Base-by-base conservation (phyloP, 2,329 filamentous ascomycete species). In the Aureobasidium melanogenum region DNA sequence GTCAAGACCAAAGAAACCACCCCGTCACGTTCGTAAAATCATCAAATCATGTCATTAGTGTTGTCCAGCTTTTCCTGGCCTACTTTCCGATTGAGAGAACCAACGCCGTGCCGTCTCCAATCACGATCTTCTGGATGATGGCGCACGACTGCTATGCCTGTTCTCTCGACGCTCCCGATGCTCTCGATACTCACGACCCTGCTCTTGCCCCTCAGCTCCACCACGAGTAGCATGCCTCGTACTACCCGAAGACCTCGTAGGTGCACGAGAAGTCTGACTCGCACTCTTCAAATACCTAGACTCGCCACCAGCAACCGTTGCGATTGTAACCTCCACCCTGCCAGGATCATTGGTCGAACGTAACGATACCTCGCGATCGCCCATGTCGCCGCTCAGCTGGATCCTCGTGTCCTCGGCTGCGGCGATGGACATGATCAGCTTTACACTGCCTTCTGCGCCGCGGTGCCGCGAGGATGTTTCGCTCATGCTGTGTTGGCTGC, bases 401-500 rank as follows among this genome's bases (percentile, higher is more conserved):
- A 59, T 59, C 17, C 6, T 59, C 17, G 56, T 32, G 12, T 19
- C 32, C 12, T 59, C 56, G 14, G 44, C 44, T 12, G 32, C 44
- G 3, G 43, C 24, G 12, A 59, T 50, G 14, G 56, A 34, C 56
- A 59, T 39, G 34, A 59, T 48, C 15, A 59, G 43, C 17, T 32
- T 59, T 0, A 59, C 44, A 28, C 43, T 48, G 10, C 56, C 56
- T n/a, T 59, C 44, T 32, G 43, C 32, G 10, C 26, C 43, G 17
- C 44, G 56, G 22, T 57, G 17, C 9, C 54, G n/a, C 14, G 54
- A 57, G 7, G 56, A 59, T 1, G 56, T 28, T 2, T 59, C 56
- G 24, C 56, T 59, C 56, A 59, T 50, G 34, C 56, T 50, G 56
- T 39, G 32, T 24, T 44, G 56, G 34, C 56, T 59, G 10, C 36